Conservation (phyloP, 2,329 filamentous ascomycete species). For the Elsinoe perseae region DNA sequence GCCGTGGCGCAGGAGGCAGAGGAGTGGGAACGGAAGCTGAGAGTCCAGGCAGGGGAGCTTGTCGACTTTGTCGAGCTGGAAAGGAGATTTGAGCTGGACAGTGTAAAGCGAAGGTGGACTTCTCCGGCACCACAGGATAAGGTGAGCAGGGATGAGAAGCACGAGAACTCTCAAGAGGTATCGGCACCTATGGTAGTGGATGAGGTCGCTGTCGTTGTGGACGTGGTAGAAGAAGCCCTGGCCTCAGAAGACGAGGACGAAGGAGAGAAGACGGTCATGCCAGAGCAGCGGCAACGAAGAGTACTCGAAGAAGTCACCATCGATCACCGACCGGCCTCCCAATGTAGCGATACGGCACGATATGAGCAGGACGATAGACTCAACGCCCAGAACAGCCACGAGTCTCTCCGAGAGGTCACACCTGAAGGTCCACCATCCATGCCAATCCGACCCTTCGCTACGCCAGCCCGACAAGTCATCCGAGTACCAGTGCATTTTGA, state of each 20-base stretch:
- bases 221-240: slow-evolving; percentile 20
- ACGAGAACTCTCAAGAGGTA: slow-evolving; percentile 23
- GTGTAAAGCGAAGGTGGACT: background rate
- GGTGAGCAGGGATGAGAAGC: slow-evolving; percentile 30
- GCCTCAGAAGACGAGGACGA: background rate
- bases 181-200: slow-evolving; percentile 23
- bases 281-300: background rate
- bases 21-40: slow-evolving; percentile 48
- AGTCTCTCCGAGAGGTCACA: slow-evolving; percentile 9
- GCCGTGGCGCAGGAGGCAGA: slow-evolving; percentile 60
- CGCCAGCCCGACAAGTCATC: slow-evolving; percentile 13
- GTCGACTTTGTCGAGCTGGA: slow-evolving; percentile 70
- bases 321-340: background rate
- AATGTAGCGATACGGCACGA: background rate
- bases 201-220: slow-evolving; percentile 26
- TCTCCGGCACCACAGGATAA: slow-evolving; percentile 45
- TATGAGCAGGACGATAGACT: background rate
- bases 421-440: slow-evolving; percentile 10
- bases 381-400: background rate
- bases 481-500: slow-evolving; percentile 20
- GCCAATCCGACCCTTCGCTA: slow-evolving; percentile 2
- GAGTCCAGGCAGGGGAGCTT: slow-evolving; percentile 62
- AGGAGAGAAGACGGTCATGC: background rate
- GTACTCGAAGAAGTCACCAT: background rate
- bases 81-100: slow-evolving; percentile 48